A percentile compares a stretch with the other conserved stretches of the same genome.
phyloP scores from a whole-genome alignment of 2,329 filamentous ascomycete species.

The Fusarium humuli region DNA sequence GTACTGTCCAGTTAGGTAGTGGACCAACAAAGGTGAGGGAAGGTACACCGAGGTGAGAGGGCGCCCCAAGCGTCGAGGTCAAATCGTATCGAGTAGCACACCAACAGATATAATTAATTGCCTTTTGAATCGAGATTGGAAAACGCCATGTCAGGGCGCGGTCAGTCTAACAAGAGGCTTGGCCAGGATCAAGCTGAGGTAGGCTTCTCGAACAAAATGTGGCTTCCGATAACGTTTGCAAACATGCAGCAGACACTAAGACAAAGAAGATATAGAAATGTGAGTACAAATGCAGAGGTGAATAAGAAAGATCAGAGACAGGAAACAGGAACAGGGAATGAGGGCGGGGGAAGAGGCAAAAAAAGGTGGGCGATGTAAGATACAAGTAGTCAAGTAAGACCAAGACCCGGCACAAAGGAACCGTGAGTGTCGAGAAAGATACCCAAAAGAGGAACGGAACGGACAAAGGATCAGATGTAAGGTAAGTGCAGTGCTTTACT shows the following conservation, averaged over 20 bases:
- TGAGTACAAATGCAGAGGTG: neutral
- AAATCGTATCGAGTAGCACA: neutral
- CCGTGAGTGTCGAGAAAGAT: conserved; percentile 6
- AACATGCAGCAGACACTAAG: neutral
- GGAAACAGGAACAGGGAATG: conserved; percentile 21
- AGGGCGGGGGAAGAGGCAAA: conserved; percentile 4
- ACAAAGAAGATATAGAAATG: neutral
- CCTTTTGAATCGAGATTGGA: neutral
- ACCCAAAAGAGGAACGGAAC: conserved; percentile 29
- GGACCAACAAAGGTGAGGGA: neutral
- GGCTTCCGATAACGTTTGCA: conserved; percentile 4
- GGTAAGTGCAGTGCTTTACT: neutral
- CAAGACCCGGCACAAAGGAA: conserved; percentile 32
- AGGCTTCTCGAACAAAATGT: neutral
- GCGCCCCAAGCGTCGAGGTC: neutral
- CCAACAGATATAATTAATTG: neutral
- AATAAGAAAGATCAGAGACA: neutral
- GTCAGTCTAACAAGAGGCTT: neutral
- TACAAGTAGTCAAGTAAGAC: conserved; percentile 38
- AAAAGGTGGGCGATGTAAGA: conserved; percentile 19
- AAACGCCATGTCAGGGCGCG: neutral
- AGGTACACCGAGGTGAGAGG: conserved; percentile 1
- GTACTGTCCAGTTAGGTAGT: neutral
- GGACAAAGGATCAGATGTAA: neutral
- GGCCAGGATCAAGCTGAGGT: neutral